Evolutionary conservation across 140 eudicot genomes (phyloP).

Genomic region (Oenanthe javanica): DNA sequence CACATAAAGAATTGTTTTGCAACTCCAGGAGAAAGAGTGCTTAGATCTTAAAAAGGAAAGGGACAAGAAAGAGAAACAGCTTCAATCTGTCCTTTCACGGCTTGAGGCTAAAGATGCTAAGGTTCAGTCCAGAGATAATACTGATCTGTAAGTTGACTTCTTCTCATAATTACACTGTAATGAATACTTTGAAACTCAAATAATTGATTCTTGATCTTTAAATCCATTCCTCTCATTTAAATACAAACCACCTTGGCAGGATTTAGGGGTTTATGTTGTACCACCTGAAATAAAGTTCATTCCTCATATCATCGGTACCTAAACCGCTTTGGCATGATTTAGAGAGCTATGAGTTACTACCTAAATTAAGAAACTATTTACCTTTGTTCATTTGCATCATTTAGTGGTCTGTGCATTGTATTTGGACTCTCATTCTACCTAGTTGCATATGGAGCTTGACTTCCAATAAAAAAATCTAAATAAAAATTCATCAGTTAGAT

Average conservation of each 20-base stretch:
- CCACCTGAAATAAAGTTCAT: neutral
- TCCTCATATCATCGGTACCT: neutral
- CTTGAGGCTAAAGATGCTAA: slow-evolving; percentile 32
- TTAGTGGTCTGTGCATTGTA: no score
- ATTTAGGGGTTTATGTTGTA: neutral
- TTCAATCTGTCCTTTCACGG: slow-evolving; percentile 25
- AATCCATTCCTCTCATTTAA: no score
- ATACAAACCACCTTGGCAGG: neutral
- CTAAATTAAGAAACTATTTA: neutral
- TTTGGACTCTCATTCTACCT: no score
- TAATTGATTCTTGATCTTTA: neutral
- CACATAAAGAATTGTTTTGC: slow-evolving; percentile 10
- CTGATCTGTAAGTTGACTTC: slow-evolving; percentile 30
- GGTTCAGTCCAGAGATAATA: slow-evolving; percentile 18
- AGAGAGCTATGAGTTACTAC: neutral
- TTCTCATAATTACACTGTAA: neutral
- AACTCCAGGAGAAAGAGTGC: slow-evolving; percentile 64
- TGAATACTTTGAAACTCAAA: neutral
- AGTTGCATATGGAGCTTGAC: no score
- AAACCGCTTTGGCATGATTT: neutral
- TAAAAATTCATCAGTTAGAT: no score
- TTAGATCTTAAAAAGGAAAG: slow-evolving; percentile 52
- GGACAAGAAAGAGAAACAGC: slow-evolving; percentile 40
- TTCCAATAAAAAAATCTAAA: no score
- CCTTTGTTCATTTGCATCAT: neutral